A percentile compares a stretch with the other conserved stretches of the same genome.
phyloP scores from a whole-genome alignment of 805 yeast species.

The Lipomyces mesembrius region DNA sequence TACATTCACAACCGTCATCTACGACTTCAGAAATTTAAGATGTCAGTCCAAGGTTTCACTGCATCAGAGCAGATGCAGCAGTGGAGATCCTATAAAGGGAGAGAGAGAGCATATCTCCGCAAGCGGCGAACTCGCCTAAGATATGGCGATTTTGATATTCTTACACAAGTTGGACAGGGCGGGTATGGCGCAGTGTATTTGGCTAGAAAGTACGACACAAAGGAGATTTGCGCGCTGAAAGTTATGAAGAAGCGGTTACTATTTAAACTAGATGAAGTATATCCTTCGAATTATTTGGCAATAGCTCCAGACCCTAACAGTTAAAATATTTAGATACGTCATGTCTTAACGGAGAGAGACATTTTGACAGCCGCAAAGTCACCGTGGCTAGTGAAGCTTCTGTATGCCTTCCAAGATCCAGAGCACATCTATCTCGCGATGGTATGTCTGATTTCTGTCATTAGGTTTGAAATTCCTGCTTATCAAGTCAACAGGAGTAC shows the following conservation, averaged over 20 bases:
- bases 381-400: constrained; percentile 92
- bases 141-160: constrained; percentile 92
- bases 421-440: constrained; percentile 91
- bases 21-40: constrained; percentile 72
- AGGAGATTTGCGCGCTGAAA: constrained; percentile 93
- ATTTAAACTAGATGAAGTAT: constrained; percentile 79
- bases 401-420: constrained; percentile 93
- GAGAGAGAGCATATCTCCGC: constrained; percentile 83
- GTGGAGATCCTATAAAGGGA: constrained; percentile 79
- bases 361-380: constrained; percentile 93
- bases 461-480: background rate
- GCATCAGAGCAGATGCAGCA: constrained; percentile 55
- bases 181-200: constrained; percentile 99
- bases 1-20: constrained; percentile 86
- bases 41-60: constrained; percentile 48
- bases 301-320: constrained; percentile 2
- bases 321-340: constrained; percentile 60
- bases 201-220: constrained; percentile 91
- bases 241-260: constrained; percentile 84
- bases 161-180: constrained; percentile 99
- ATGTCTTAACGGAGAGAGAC: constrained; percentile 94
- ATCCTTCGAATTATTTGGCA: background rate
- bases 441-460: constrained; percentile 45
- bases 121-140: constrained; percentile 89
- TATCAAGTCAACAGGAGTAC: constrained; percentile 58